These are phyloP conservation scores for Ophiostoma tasmaniense DNA, from an alignment of 2,329 filamentous ascomycete genomes.

Conservation along the genomic window DNA sequence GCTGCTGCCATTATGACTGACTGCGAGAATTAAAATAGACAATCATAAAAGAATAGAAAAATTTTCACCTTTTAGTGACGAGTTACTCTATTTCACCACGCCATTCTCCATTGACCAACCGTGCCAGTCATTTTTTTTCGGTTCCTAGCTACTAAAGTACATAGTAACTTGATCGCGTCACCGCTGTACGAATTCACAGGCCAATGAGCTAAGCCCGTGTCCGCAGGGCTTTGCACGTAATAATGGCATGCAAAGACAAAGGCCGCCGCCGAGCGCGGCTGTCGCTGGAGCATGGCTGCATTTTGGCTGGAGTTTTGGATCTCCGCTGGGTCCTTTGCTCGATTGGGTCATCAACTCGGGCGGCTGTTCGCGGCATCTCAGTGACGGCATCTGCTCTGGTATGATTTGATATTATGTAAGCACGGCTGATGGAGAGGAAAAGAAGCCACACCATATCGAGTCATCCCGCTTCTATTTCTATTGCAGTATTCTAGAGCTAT, in stretches of 20 bases:
- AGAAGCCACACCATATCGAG: background rate
- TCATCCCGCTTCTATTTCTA: background rate
- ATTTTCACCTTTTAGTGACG: background rate
- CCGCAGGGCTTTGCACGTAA: background rate
- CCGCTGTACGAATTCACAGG: background rate
- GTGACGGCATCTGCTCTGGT: background rate
- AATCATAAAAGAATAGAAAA: constrained; percentile 6
- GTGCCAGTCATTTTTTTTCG: background rate
- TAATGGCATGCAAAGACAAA: background rate
- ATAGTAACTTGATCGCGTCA: background rate
- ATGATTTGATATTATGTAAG: background rate
- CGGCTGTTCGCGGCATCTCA: constrained; percentile 5
- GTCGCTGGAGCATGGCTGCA: background rate
- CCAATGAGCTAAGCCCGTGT: constrained; percentile 1
- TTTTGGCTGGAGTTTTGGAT: background rate
- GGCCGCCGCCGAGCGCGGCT: constrained; percentile 2
- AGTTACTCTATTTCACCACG: background rate
- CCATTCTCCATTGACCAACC: background rate
- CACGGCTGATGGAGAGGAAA: background rate
- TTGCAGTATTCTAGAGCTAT: background rate
- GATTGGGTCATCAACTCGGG: background rate
- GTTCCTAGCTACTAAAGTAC: background rate
- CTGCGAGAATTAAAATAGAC: background rate
- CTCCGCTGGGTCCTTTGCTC: background rate
- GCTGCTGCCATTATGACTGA: background rate